Evolutionary conservation across 2,329 filamentous ascomycete genomes (phyloP).

Genomic region (Grosmannia huntii): DNA sequence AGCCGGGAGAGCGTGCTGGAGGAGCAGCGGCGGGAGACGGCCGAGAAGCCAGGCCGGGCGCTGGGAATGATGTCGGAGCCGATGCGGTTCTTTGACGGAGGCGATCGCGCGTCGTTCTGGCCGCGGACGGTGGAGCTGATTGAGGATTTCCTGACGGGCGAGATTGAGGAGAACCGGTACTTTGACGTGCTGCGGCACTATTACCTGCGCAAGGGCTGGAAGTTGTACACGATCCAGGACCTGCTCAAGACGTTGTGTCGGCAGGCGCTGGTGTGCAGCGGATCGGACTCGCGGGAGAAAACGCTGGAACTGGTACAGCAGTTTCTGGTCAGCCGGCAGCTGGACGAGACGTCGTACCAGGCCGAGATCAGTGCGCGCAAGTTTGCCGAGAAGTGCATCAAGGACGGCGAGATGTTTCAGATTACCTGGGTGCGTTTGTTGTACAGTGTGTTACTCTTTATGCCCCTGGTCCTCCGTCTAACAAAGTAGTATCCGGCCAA

Average conservation of each 20-base stretch:
- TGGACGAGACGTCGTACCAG: constrained; percentile 77
- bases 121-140: constrained; percentile 73
- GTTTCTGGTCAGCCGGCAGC: constrained; percentile 70
- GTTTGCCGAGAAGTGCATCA: constrained; percentile 82
- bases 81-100: constrained; percentile 63
- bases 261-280: constrained; percentile 71
- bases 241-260: constrained; percentile 71
- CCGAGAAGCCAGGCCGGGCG: constrained; percentile 67
- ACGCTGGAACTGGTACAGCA: constrained; percentile 80
- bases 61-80: constrained; percentile 73
- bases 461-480: not conserved
- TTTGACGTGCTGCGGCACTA: constrained; percentile 87
- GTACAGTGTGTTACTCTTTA: no score
- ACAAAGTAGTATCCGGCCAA: constrained; percentile 49
- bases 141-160: constrained; percentile 72
- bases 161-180: constrained; percentile 69
- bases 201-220: constrained; percentile 85
- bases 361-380: constrained; percentile 84
- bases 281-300: constrained; percentile 81
- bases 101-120: constrained; percentile 61
- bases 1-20: constrained; percentile 60
- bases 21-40: constrained; percentile 60
- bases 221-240: constrained; percentile 85
- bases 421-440: constrained; percentile 68
- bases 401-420: constrained; percentile 84